phyloP scores from a whole-genome alignment of 1,284 basidiomycete species.

The Earliella scabrosa region DNA sequence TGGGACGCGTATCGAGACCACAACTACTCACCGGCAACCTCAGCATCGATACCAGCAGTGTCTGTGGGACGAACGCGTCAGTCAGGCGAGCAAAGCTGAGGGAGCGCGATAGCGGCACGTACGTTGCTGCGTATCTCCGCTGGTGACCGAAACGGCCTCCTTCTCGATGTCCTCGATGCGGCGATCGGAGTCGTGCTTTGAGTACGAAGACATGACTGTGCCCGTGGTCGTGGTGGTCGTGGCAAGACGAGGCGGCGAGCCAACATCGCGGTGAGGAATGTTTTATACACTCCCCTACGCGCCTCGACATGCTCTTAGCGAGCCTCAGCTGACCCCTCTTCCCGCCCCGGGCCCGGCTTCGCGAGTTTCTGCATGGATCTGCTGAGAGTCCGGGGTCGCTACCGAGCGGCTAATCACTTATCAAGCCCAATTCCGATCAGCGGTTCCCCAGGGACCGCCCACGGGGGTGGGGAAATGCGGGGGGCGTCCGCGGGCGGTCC shows the following conservation, averaged over 20 bases:
- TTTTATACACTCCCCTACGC: constrained; percentile 5
- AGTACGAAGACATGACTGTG: constrained; percentile 13
- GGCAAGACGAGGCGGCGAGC: background rate
- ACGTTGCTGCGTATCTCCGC: constrained; percentile 15
- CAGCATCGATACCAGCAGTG: constrained; percentile 48
- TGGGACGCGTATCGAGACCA: too few relatives aligned
- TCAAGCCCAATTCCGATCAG: background rate
- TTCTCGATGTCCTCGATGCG: constrained; percentile 36
- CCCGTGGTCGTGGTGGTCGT: background rate
- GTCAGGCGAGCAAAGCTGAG: background rate
- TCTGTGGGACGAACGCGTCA: constrained; percentile 5
- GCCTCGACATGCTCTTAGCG: background rate
- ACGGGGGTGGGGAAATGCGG: background rate
- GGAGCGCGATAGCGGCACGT: constrained; percentile 4
- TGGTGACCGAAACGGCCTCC: constrained; percentile 32
- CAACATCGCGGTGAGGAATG: too few relatives aligned
- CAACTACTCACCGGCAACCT: constrained; percentile 40
- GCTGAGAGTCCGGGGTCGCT: background rate
- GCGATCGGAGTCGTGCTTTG: constrained; percentile 22
- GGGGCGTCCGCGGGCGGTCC: background rate
- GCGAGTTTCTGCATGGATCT: too few relatives aligned
- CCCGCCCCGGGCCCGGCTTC: too few relatives aligned
- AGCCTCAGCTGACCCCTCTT: constrained; percentile 4
- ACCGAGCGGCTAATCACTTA: background rate
- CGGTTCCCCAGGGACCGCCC: background rate